Evolutionary conservation across 169 alveolate species (phyloP), one percentile per base, ranked within the genome.

Genomic region (Eimeria necatrix): DNA sequence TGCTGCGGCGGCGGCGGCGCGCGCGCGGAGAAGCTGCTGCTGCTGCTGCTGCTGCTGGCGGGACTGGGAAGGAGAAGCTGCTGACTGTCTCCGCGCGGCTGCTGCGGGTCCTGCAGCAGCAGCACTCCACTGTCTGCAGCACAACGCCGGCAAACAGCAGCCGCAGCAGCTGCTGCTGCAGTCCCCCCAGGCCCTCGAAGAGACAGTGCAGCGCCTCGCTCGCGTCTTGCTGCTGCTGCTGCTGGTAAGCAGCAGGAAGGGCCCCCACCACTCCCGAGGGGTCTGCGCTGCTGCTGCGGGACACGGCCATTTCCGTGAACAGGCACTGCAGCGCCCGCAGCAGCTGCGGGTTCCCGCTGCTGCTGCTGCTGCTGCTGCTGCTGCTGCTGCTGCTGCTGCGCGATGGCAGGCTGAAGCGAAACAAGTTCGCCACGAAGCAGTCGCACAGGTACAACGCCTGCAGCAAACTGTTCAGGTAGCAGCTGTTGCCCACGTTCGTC

Each of bases 381-480:
- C 83, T 24, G 24, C 80, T 46, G 83, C 64, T 46, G 70, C 24
- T 52, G 64, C 89, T 49, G 48, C 51, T 49, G 70, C 48, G 48
- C 59, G n/a, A 14, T 10, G 76, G 52, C 4, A 51, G 61, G 5
- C 49, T 18, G 12, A 60, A 86, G 41, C 93, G 83, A 16, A 86
- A 64, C 26, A 59, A 14, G 26, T 78, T 74, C 41, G 64, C 60
- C 16, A 90, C 94, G 84, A 99, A 99, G 53, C 98, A 96, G 22
- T 99, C 99, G n/a, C 99, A 98, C 98, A 99, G 98, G 94, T 96
- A 99, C 18, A 99, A 96, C 73, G 99, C 98, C 96, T 99, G 99
- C 73, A 99, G 96, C 12, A 99, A 96, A 32, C 99, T 99, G 96
- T 99, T 99, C 99, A 99, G 98, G 95, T 99, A 99, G 97, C 99